phyloP scores from a whole-genome alignment of 2,329 filamentous ascomycete genomes.

The Cercospora berteroae region DNA sequence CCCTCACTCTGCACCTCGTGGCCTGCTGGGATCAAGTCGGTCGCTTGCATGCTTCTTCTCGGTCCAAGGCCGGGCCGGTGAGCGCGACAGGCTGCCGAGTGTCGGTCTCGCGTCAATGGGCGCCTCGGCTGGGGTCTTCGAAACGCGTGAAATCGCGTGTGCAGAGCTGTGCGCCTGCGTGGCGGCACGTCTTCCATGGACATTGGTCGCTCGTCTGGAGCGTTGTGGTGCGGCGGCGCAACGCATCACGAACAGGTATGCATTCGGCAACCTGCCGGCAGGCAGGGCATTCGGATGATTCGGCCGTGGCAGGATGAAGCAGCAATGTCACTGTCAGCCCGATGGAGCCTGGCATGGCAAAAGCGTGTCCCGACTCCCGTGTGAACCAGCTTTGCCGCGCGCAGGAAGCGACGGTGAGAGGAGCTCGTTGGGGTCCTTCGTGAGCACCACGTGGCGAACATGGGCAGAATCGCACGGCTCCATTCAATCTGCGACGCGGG shows the following conservation, averaged over 20 bases:
- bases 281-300: neutral
- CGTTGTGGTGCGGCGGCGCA: neutral
- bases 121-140: neutral
- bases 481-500: slow-evolving; percentile 15
- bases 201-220: neutral
- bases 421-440: neutral
- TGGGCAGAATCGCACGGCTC: slow-evolving; percentile 15
- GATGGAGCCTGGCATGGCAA: neutral
- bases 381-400: neutral
- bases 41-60: neutral
- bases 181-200: neutral
- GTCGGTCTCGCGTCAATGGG: neutral
- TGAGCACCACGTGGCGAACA: slow-evolving; percentile 18
- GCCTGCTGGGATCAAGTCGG: slow-evolving; percentile 11
- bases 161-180: neutral
- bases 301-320: neutral
- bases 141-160: neutral
- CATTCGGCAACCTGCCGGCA: neutral
- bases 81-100: slow-evolving; percentile 1
- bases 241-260: neutral
- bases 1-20: slow-evolving; percentile 12
- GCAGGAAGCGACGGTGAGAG: neutral
- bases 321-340: neutral
- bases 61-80: slow-evolving; percentile 7
- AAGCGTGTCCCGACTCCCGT: neutral